Evolutionary conservation across 1,284 basidiomycete species (phyloP).

Genomic region (Trichosporon asahii): DNA sequence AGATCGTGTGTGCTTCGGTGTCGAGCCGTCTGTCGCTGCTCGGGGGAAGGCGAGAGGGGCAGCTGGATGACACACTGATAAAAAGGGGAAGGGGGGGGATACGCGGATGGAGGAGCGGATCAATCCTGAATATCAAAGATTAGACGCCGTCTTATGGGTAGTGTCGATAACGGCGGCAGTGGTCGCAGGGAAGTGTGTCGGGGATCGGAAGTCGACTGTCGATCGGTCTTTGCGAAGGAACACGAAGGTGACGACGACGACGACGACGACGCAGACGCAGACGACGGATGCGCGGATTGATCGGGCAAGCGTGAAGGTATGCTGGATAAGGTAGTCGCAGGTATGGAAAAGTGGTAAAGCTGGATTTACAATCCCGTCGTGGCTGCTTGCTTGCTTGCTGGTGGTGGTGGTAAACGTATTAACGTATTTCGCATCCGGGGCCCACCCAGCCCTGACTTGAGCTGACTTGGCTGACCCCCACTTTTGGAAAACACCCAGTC

Average conservation of each 20-base stretch:
- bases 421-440: slow-evolving; percentile 2
- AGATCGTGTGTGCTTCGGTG: neutral
- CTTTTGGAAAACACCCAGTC: slow-evolving; percentile 6
- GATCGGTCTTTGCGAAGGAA: neutral
- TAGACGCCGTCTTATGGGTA: neutral
- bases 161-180: neutral
- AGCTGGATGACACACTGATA: neutral
- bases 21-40: too few relatives aligned
- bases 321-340: neutral
- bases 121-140: slow-evolving; percentile 12
- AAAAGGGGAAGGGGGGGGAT: neutral
- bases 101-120: neutral
- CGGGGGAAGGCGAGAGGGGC: neutral
- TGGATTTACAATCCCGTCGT: slow-evolving; percentile 5
- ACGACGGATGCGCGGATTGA: neutral
- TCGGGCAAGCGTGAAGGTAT: too few relatives aligned
- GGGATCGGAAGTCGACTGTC: neutral
- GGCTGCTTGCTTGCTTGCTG: neutral
- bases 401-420: neutral
- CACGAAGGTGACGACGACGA: neutral
- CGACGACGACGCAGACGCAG: neutral
- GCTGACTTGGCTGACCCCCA: slow-evolving; percentile 1
- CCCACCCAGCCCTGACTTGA: neutral
- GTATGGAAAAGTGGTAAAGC: slow-evolving; percentile 3
- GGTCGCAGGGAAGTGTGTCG: neutral